phyloP scores from a whole-genome alignment of 306 rosid genomes.

The Cicer judaicum region DNA sequence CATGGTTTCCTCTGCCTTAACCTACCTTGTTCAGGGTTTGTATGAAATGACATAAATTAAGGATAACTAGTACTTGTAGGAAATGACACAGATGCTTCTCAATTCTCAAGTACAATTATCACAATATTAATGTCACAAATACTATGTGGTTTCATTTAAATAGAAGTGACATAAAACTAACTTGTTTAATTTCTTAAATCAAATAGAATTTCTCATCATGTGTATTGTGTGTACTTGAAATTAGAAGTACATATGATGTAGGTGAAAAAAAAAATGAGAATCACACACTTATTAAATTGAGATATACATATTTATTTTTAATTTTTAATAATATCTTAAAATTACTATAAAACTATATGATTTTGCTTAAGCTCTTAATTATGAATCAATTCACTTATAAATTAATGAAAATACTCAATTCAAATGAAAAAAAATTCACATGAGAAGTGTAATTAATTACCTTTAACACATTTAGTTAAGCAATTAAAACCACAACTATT shows the following conservation, averaged over 20 bases:
- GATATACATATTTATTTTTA: no score
- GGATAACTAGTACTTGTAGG: not conserved
- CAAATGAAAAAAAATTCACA: no score
- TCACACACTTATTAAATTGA: not conserved
- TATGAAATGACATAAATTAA: constrained; percentile 17
- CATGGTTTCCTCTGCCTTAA: not conserved
- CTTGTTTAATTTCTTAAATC: not conserved
- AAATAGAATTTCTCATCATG: not conserved
- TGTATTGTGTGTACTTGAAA: not conserved
- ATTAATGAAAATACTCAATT: no score
- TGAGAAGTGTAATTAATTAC: not conserved
- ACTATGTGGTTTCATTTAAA: not conserved
- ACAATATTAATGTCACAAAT: not conserved
- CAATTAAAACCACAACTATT: not conserved
- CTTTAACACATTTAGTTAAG: not conserved
- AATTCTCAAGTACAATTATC: not conserved
- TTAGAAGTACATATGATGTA: not conserved
- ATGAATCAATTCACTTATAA: no score
- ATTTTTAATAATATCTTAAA: no score
- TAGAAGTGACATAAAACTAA: not conserved
- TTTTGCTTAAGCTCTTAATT: no score
- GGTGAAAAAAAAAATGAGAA: not conserved
- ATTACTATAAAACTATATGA: no score
- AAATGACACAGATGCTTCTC: constrained; percentile 4
- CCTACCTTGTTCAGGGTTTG: constrained; percentile 40